Evolutionary conservation across 2,329 filamentous ascomycete species (phyloP).

Genomic region (Fusarium sp.): DNA sequence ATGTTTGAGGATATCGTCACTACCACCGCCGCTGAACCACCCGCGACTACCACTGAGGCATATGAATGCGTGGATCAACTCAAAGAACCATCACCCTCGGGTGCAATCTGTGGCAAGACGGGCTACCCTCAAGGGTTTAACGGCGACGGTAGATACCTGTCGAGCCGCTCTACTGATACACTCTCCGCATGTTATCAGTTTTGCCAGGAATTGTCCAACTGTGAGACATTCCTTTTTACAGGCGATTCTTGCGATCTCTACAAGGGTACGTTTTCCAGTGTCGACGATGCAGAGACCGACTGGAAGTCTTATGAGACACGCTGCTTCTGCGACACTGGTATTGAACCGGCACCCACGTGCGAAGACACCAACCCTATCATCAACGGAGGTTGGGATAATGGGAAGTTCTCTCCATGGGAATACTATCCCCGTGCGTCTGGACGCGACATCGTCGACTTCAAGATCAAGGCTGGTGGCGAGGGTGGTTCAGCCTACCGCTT

Average conservation of each 20-base stretch:
- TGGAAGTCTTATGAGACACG: not conserved
- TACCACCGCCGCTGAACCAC: not conserved
- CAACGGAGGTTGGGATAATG: constrained; percentile 6
- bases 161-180: not conserved
- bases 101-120: not conserved
- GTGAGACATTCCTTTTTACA: not conserved
- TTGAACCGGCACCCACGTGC: constrained; percentile 5
- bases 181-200: not conserved
- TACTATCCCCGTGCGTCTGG: not conserved
- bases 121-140: not conserved
- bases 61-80: not conserved
- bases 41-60: not conserved
- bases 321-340: constrained; percentile 16
- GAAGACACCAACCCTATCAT: not conserved
- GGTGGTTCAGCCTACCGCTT: not conserved
- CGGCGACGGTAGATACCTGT: not conserved
- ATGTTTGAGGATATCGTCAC: not conserved
- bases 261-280: not conserved
- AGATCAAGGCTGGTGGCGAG: not conserved
- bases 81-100: not conserved
- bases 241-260: not conserved
- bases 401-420: not conserved
- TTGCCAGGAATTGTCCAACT: not conserved
- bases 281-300: fast-evolving
- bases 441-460: not conserved